Percentiles rank a stretch among this genome's conserved stretches.
phyloP scores from a whole-genome alignment of 78 protist species.

The Dictyostelium purpureum region DNA sequence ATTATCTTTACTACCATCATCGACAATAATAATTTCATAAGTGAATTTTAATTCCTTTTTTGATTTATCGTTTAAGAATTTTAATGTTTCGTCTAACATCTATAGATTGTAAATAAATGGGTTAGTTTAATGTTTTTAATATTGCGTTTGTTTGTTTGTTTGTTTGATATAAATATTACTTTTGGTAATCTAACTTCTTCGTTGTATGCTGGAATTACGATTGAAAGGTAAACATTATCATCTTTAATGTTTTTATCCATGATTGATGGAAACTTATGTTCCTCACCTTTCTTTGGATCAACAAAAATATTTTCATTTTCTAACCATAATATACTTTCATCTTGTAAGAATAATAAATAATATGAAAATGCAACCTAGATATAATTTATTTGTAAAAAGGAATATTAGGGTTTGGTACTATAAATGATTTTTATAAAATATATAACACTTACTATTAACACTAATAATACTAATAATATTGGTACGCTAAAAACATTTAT shows the following conservation, averaged over 20 bases:
- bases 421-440: too few species aligned
- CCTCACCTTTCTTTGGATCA: slow-evolving; percentile 15
- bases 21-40: slow-evolving; percentile 86
- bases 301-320: slow-evolving; percentile 32
- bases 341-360: slow-evolving; percentile 34
- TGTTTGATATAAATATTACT: neutral
- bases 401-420: too few species aligned
- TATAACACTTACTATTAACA: too few species aligned
- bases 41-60: slow-evolving; percentile 26
- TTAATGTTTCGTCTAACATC: slow-evolving; percentile 63
- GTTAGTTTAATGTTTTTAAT: neutral
- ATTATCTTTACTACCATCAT: slow-evolving; percentile 86
- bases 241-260: neutral
- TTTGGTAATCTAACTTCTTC: slow-evolving; percentile 79
- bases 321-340: slow-evolving; percentile 57
- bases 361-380: slow-evolving; percentile 1
- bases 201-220: slow-evolving; percentile 87
- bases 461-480: too few species aligned
- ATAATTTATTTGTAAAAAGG: too few species aligned
- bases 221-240: slow-evolving; percentile 29
- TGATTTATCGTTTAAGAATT: slow-evolving; percentile 16
- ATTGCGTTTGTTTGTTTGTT: neutral
- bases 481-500: too few species aligned
- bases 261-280: slow-evolving; percentile 11
- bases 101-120: too few species aligned